Conservation (phyloP, 2,329 filamentous ascomycete species). For the Lasiodiplodia theobromae region DNA sequence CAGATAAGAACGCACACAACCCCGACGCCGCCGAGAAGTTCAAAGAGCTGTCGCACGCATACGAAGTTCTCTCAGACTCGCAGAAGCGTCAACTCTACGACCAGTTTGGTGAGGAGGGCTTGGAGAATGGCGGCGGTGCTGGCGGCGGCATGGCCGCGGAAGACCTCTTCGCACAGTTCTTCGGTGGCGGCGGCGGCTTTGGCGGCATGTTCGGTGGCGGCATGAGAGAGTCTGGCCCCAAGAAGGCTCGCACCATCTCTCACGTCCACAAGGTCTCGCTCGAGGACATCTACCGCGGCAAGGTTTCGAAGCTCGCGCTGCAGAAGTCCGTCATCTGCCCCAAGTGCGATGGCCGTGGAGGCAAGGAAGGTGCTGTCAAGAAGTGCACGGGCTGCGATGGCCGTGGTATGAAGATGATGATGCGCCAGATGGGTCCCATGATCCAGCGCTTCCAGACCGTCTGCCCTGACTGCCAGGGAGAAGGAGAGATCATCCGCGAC, state of each 20-base stretch:
- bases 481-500: conserved; percentile 95
- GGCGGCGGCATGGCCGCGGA: conserved; percentile 90
- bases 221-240: conserved; percentile 80
- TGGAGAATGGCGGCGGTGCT: conserved; percentile 80
- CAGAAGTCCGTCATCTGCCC: conserved; percentile 98
- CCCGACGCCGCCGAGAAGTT: conserved; percentile 95
- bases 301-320: conserved; percentile 94
- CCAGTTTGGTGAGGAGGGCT: conserved; percentile 95
- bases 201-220: conserved; percentile 72
- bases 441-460: conserved; percentile 99
- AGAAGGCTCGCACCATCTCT: conserved; percentile 93
- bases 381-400: conserved; percentile 91
- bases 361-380: conserved; percentile 97
- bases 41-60: conserved; percentile 95
- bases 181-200: conserved; percentile 73
- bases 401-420: conserved; percentile 99
- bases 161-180: conserved; percentile 97
- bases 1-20: conserved; percentile 97
- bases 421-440: conserved; percentile 99
- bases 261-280: conserved; percentile 98
- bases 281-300: conserved; percentile 97
- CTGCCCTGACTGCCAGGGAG: conserved; percentile 96
- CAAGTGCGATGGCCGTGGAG: conserved; percentile 91
- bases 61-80: conserved; percentile 90
- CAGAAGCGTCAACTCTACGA: conserved; percentile 95